Evolutionary conservation across 225 moss, liverwort and hornwort genomes (phyloP), one percentile per base, ranked within the genome.

Genomic region (Pleurozium schreberi): DNA sequence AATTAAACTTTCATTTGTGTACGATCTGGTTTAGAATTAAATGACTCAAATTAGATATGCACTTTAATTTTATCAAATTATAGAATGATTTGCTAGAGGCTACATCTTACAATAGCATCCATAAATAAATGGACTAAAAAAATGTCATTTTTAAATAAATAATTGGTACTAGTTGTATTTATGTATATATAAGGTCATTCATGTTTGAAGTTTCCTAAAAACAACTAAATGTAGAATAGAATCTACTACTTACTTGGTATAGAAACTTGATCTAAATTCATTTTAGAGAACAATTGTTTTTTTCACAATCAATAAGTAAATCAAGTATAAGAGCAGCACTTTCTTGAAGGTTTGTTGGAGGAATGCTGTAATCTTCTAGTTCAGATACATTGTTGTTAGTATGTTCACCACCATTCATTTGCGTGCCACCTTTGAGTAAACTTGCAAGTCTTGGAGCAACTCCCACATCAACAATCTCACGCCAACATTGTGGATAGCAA

Each of bases 401-500:
- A 45, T 49, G 10, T 64, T 70, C 53, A 17, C 43, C 6, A 30
- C 2, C 45, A 61, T 79, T 70, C 43, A 59, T 40, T 20, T 28
- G 52, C 22, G 31, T 69, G 8, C 17, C 27, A 55, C 62, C 69
- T 26, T 94, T 92, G 3, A 93, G 71, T 61, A 97, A 57, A 87
- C 83, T 93, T 80, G 92, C 89, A 84, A 97, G 94, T 73, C 87
- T 92, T 34, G 92, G 85, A 26, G 88, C 84, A 61, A 83, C 84
- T n/a, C 97, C 94, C 8, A 76, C 91, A 87, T 93, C 89, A 47
- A 96, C 88, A 89, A 97, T 76, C 53, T 97, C 93, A 71, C 3
- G 92, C 93, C 95, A 94, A 92, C 97, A 96, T 22, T 92, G 84
- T 30, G 97, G 95, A 84, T 93, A 95, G 27, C 93, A 94, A 47